These are phyloP conservation scores for Colletotrichum liriopes DNA, from an alignment of 2,329 filamentous ascomycete genomes.

Conservation along the genomic window DNA sequence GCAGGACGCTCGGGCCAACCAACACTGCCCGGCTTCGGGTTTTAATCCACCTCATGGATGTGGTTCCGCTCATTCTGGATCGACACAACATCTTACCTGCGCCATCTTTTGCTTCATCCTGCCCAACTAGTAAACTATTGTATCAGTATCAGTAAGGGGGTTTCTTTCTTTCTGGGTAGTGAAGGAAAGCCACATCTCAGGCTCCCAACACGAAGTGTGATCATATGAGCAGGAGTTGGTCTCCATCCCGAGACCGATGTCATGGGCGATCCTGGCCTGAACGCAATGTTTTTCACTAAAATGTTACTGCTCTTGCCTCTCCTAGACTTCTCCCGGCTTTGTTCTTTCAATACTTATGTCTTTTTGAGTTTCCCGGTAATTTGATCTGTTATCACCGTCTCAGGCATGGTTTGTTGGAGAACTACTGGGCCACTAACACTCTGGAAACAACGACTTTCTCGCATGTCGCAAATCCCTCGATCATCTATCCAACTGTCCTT, in stretches of 20 bases:
- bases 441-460: too few relatives aligned
- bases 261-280: background rate
- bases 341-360: background rate
- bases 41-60: background rate
- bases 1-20: background rate
- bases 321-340: background rate
- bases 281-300: background rate
- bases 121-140: background rate
- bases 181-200: background rate
- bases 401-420: background rate
- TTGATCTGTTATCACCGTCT: background rate
- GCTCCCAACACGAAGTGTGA: background rate
- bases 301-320: background rate
- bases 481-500: background rate
- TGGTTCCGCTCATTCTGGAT: background rate
- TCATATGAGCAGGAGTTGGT: background rate
- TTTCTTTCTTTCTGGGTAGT: background rate
- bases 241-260: background rate
- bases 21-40: background rate
- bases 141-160: too few relatives aligned
- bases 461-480: background rate
- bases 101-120: background rate
- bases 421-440: too few relatives aligned
- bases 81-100: background rate
- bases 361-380: background rate